These are phyloP conservation scores for Chaetomium sp. DNA, from an alignment of 2,329 filamentous ascomycete species.

Conservation along the genomic window DNA sequence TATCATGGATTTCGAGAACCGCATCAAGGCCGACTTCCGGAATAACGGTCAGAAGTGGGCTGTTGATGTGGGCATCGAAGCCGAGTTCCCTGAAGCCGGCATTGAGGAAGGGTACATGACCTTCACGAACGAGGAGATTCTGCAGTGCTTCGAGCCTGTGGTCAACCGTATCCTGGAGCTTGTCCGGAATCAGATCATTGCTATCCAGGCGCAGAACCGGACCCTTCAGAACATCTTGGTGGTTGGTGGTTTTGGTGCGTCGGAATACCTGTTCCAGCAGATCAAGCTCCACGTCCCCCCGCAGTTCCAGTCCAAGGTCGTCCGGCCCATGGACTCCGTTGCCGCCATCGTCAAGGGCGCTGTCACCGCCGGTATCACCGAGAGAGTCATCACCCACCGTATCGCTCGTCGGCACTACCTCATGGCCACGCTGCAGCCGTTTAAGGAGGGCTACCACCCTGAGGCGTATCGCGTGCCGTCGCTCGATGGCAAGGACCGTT, in stretches of 20 bases:
- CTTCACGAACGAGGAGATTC: conserved; percentile 97
- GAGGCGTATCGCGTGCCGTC: conserved; percentile 97
- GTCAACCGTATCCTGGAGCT: conserved; percentile 95
- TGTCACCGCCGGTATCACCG: conserved; percentile 94
- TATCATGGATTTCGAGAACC: conserved; percentile 99
- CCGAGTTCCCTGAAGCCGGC: conserved; percentile 92
- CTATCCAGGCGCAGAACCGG: conserved; percentile 95
- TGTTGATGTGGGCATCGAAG: conserved; percentile 96
- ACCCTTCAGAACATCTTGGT: conserved; percentile 92
- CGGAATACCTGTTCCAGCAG: conserved; percentile 98
- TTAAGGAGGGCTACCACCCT: conserved; percentile 97
- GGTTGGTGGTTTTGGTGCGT: conserved; percentile 95
- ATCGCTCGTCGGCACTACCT: conserved; percentile 96
- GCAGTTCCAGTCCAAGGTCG: conserved; percentile 97
- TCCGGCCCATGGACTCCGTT: conserved; percentile 97
- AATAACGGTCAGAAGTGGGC: conserved; percentile 99
- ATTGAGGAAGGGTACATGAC: conserved; percentile 99
- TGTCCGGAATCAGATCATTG: conserved; percentile 96
- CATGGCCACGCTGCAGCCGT: conserved; percentile 97
- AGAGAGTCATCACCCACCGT: conserved; percentile 93
- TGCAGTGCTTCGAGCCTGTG: conserved; percentile 98
- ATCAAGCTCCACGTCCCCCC: conserved; percentile 98
- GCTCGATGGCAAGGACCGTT: conserved; percentile 92
- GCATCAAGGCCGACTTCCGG: conserved; percentile 98
- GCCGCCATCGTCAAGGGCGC: conserved; percentile 98